Evolutionary conservation across 2,329 filamentous ascomycete genomes (phyloP), one percentile per base, ranked within the genome.

Genomic region (Hymenoscyphus scutula): DNA sequence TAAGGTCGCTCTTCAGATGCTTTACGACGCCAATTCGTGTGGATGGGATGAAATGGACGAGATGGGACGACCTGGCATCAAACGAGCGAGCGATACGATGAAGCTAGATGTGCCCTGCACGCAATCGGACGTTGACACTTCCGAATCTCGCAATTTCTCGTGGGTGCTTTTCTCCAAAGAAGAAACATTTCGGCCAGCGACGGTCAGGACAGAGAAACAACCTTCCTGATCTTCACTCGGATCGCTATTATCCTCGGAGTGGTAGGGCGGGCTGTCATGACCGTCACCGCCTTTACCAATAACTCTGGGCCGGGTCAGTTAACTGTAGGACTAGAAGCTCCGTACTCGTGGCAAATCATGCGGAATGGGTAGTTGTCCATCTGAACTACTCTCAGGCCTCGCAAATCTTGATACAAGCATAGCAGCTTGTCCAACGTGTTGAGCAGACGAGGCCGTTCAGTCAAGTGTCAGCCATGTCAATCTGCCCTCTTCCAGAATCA

Each of bases 261-360:
- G 19, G 13, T 23, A 25, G 5, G 19, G 13, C 13, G 13, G 5
- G n/a, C 25, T 25, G 4, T 25, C 19, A 13, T 23, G 23, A 23
- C 23, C 45, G 45, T 51, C 45, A 51, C 45, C 19, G 45, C 45
- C 45, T 37, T 15, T 37, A 37, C 34, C 34, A 13, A 37, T 17
- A 17, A 29, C 41, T 45, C 55, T 32, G 41, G 37, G 23, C 45
- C 15, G 30, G 7, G 59, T 58, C 62, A 56, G 60, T 48, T 6
- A 29, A 29, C 27, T 53, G 60, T 62, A 62, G 10, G 25, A n/a
- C 23, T 27, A 29, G 17, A 30, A 27, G 48, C 37, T 19, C 48
- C 48, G 58, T 32, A 38, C 58, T 27, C 53, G 38, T 41, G 41
- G 48, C 62, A 61, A 53, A 61, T 68, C 62, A 69, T 68, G 66